Percentiles rank a stretch among this genome's conserved stretches.
Conservation (phyloP, 768 basidiomycete species). For the Mycena amicta region DNA sequence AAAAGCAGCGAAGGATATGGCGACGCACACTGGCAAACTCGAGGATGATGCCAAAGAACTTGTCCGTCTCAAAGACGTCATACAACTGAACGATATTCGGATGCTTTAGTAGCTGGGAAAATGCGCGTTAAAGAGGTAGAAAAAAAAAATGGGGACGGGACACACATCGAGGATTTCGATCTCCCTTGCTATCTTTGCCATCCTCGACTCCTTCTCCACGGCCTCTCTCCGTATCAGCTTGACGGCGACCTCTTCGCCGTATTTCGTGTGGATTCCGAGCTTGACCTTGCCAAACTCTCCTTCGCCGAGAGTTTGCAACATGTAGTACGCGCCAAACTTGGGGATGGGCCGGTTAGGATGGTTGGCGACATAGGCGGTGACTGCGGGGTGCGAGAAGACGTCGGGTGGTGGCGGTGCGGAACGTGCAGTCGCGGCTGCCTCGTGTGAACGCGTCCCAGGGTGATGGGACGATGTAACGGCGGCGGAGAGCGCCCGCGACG, state of each 20-base stretch:
- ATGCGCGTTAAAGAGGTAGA: slow-evolving; percentile 7
- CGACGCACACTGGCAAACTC: slow-evolving; percentile 68
- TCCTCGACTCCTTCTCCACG: slow-evolving; percentile 79
- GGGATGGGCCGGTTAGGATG: slow-evolving; percentile 84
- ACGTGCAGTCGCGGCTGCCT: slow-evolving; percentile 26
- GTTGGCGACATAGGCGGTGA: slow-evolving; percentile 74
- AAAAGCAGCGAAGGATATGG: neutral
- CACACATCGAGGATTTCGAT: slow-evolving; percentile 94
- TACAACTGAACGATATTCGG: slow-evolving; percentile 98
- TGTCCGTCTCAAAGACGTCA: slow-evolving; percentile 99
- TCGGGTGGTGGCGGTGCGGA: slow-evolving; percentile 52
- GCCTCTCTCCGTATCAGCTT: slow-evolving; percentile 94
- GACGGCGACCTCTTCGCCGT: slow-evolving; percentile 96
- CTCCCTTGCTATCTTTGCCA: slow-evolving; percentile 96
- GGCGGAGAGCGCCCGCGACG: slow-evolving; percentile 12
- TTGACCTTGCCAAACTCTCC: slow-evolving; percentile 99
- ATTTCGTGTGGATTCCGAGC: slow-evolving; percentile 87
- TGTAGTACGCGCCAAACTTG: slow-evolving; percentile 92
- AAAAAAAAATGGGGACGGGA: slow-evolving; percentile 20
- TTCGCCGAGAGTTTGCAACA: slow-evolving; percentile 95
- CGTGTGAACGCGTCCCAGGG: slow-evolving; percentile 31
- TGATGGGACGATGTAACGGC: slow-evolving; percentile 11
- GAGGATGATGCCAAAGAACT: slow-evolving; percentile 98
- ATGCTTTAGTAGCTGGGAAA: slow-evolving; percentile 87
- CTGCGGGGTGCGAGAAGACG: slow-evolving; percentile 84